phyloP scores from a whole-genome alignment of 495 filamentous ascomycete genomes.

The Thermothielavioides terrestris region DNA sequence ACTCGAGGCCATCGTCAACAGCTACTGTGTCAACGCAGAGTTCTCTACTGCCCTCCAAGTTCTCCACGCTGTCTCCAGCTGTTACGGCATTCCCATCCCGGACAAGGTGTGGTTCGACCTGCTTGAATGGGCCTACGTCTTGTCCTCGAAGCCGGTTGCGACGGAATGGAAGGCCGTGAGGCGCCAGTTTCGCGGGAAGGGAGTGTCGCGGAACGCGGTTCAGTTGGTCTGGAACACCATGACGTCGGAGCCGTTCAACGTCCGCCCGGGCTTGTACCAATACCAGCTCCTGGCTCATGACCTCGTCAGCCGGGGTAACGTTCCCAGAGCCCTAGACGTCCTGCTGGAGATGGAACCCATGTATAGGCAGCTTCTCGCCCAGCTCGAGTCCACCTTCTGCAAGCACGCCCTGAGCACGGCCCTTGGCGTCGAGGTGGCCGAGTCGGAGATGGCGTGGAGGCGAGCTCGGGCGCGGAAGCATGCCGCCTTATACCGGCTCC shows the following conservation, averaged over 20 bases:
- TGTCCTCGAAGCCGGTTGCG: constrained; percentile 15
- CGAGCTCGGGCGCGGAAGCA: background rate
- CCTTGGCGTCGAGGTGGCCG: constrained; percentile 1
- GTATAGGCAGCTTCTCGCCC: constrained; percentile 18
- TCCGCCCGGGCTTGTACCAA: constrained; percentile 24
- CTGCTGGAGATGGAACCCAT: constrained; percentile 21
- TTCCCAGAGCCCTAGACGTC: constrained; percentile 9
- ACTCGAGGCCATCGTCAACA: constrained; percentile 27
- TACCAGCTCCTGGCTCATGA: constrained; percentile 24
- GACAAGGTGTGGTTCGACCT: constrained; percentile 25
- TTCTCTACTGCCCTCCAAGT: constrained; percentile 23
- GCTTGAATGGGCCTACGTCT: constrained; percentile 31
- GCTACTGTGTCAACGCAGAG: constrained; percentile 30
- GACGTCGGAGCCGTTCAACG: constrained; percentile 22
- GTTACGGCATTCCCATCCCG: constrained; percentile 23
- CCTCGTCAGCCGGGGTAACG: constrained; percentile 16
- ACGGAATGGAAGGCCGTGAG: constrained; percentile 22
- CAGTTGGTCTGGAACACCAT: constrained; percentile 29
- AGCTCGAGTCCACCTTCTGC: constrained; percentile 26
- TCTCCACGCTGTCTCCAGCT: constrained; percentile 21
- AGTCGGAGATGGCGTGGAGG: background rate
- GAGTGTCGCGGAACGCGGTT: constrained; percentile 11
- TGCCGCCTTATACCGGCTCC: constrained; percentile 19
- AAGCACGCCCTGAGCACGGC: constrained; percentile 14
- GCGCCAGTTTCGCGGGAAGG: constrained; percentile 12